These are phyloP conservation scores for Colletotrichum higginsianum DNA, from an alignment of 2,329 filamentous ascomycete genomes.

Conservation along the genomic window DNA sequence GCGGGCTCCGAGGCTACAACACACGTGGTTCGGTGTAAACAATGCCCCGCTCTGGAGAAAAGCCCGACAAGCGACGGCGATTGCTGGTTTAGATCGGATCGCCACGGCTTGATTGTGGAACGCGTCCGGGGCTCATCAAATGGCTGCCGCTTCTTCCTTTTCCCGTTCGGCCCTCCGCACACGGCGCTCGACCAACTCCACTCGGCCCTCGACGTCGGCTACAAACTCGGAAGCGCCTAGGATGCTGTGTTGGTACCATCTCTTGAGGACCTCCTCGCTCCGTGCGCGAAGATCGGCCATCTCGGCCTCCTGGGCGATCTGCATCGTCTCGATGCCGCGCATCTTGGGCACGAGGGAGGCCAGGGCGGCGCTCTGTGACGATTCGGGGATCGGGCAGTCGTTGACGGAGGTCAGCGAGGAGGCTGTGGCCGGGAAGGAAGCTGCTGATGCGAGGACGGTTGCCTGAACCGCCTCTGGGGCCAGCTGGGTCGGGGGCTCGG, in stretches of 20 bases:
- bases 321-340: slow-evolving; percentile 71
- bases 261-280: slow-evolving; percentile 74
- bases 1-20: slow-evolving; percentile 2
- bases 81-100: neutral
- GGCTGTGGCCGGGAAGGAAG: slow-evolving; percentile 68
- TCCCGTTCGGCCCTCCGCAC: slow-evolving; percentile 76
- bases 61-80: neutral
- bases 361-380: slow-evolving; percentile 68
- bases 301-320: slow-evolving; percentile 73
- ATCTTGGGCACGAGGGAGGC: slow-evolving; percentile 74
- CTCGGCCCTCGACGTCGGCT: slow-evolving; percentile 78
- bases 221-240: slow-evolving; percentile 78
- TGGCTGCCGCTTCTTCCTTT: slow-evolving; percentile 59
- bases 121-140: slow-evolving; percentile 15
- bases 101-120: neutral
- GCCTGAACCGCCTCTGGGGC: slow-evolving; percentile 66
- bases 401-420: slow-evolving; percentile 71
- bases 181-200: slow-evolving; percentile 75
- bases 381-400: slow-evolving; percentile 71
- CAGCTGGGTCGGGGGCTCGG: slow-evolving; percentile 67
- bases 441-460: slow-evolving; percentile 70
- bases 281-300: slow-evolving; percentile 74
- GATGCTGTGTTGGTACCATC: slow-evolving; percentile 83
- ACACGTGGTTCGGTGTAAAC: neutral
- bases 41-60: neutral